Percentiles rank a stretch among this genome's conserved stretches.
These are phyloP conservation scores for Rossbeevera mucosa DNA, from an alignment of 768 basidiomycete genomes.

Conservation along the genomic window DNA sequence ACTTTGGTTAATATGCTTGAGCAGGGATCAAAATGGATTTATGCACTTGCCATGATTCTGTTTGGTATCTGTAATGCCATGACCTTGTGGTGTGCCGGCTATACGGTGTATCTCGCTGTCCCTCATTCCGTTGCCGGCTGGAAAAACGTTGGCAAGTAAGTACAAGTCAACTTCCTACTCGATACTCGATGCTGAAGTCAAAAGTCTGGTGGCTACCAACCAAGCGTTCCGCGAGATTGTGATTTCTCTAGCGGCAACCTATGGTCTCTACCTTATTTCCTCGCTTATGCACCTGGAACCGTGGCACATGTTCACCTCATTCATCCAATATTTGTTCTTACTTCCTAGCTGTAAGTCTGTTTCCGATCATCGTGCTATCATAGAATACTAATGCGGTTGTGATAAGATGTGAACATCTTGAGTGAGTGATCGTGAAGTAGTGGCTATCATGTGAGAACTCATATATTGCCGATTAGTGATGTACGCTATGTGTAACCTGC, in stretches of 20 bases:
- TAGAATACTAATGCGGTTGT: conserved; percentile 6
- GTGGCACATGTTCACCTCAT: conserved; percentile 96
- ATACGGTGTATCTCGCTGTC: conserved; percentile 81
- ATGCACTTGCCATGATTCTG: conserved; percentile 66
- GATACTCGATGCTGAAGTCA: conserved; percentile 23
- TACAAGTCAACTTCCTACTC: conserved; percentile 1
- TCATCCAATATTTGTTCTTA: conserved; percentile 88
- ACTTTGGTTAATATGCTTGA: conserved; percentile 2
- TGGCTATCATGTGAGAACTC: not conserved
- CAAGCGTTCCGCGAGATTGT: conserved; percentile 79
- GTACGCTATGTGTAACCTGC: conserved; percentile 91
- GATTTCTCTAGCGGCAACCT: conserved; percentile 71
- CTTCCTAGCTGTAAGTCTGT: conserved; percentile 60
- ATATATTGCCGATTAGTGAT: conserved; percentile 49
- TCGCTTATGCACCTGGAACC: conserved; percentile 90
- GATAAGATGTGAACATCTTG: conserved; percentile 70
- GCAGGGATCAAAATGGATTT: conserved; percentile 83
- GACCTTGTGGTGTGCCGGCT: conserved; percentile 87
- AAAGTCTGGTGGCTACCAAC: conserved; percentile 58
- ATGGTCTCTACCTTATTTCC: conserved; percentile 80
- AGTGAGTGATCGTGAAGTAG: conserved; percentile 37
- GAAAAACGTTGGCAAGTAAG: conserved; percentile 68
- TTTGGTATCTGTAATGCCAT: conserved; percentile 78
- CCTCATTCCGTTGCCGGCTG: conserved; percentile 72
- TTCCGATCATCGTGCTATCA: not conserved